These are phyloP conservation scores for Stephania cephalantha DNA, from an alignment of 164 flowering plant species.

Conservation along the genomic window DNA sequence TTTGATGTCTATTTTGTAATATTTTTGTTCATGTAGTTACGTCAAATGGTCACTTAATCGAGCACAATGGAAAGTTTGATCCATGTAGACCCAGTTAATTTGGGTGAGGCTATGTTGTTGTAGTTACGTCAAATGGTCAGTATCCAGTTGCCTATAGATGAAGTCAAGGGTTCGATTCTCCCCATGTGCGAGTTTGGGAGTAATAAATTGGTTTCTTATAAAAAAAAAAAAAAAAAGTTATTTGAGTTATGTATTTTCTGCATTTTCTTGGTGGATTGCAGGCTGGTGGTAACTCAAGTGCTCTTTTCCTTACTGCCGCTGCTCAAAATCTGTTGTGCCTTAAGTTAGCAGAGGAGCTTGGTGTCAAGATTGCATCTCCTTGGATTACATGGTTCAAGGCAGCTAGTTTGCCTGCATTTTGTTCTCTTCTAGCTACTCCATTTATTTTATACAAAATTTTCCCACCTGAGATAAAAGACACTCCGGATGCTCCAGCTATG, in stretches of 20 bases:
- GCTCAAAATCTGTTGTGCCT: slow-evolving; percentile 94
- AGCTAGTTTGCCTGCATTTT: slow-evolving; percentile 80
- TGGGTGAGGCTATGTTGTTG: no score
- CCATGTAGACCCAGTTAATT: no score
- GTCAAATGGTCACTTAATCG: no score
- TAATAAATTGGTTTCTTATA: no score
- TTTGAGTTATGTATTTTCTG: slow-evolving; percentile 2
- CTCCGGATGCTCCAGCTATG: slow-evolving; percentile 90
- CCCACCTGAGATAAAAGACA: slow-evolving; percentile 87
- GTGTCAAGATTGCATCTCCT: slow-evolving; percentile 67
- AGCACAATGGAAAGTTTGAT: no score
- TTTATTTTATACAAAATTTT: slow-evolving; percentile 63
- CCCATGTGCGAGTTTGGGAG: no score
- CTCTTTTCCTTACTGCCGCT: slow-evolving; percentile 97
- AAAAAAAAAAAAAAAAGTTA: not conserved
- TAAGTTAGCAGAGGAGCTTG: slow-evolving; percentile 90
- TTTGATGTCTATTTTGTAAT: not conserved
- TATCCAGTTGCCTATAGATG: no score
- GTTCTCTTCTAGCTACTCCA: slow-evolving; percentile 68
- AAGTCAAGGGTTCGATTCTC: no score
- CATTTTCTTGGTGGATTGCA: slow-evolving; percentile 39
- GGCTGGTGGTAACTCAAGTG: slow-evolving; percentile 91
- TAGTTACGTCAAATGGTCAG: not conserved
- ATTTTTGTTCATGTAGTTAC: not conserved
- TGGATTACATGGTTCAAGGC: slow-evolving; percentile 94